These are phyloP conservation scores for Cordyceps tenuipes DNA, from an alignment of 2,329 filamentous ascomycete genomes.

Conservation along the genomic window DNA sequence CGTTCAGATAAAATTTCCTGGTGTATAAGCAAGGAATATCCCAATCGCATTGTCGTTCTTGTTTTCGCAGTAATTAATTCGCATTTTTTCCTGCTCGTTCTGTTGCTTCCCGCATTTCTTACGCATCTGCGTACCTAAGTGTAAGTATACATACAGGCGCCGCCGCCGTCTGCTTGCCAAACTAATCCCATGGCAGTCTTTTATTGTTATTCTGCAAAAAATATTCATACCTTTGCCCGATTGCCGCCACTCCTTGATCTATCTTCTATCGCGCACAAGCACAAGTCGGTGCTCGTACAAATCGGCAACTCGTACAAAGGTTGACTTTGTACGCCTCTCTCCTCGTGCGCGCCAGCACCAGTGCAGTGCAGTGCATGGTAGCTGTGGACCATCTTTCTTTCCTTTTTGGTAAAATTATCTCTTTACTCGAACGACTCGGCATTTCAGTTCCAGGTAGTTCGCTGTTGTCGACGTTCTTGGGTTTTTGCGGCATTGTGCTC, in stretches of 20 bases:
- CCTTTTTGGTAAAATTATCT: not conserved
- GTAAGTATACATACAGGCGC: not conserved
- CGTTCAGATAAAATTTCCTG: not conserved
- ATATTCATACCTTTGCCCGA: not conserved
- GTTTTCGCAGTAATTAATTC: not conserved
- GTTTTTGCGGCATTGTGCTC: not conserved
- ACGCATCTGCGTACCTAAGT: not conserved
- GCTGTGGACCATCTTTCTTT: not conserved
- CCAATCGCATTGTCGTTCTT: not conserved
- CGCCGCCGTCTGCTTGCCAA: not conserved
- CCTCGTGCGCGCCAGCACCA: not conserved
- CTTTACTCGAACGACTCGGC: not conserved
- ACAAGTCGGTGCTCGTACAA: not conserved
- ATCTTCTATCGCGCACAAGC: not conserved
- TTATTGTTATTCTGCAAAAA: not conserved
- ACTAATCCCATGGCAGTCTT: not conserved
- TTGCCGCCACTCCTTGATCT: not conserved
- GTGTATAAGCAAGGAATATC: slow-evolving; percentile 9
- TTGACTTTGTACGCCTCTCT: not conserved
- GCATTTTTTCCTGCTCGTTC: not conserved
- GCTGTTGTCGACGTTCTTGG: not conserved
- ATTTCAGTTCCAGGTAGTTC: not conserved
- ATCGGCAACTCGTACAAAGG: not conserved
- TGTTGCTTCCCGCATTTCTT: not conserved
- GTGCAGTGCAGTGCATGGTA: not conserved